Evolutionary conservation across 1,139 yeast genomes (phyloP), one percentile per base, ranked within the genome.

Genomic region (Pichia sp.): DNA sequence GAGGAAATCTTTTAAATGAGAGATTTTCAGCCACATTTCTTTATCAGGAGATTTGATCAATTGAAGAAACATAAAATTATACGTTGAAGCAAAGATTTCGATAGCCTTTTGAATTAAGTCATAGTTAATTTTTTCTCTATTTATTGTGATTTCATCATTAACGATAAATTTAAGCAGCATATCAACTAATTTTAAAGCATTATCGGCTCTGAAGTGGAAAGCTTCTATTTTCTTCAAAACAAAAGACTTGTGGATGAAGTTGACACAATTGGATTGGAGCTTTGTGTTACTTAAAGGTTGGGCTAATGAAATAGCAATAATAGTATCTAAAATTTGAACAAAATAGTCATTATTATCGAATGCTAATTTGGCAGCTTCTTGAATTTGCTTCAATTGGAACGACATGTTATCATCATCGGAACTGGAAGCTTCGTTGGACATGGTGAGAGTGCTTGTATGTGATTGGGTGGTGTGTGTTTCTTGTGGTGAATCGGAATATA

Each of bases 1-100:
- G 33, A 75, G 56, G 11, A 67, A 65, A 45, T 68, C 71, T 57
- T 75, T 76, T 46, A 78, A 63, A 37, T 70, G 71, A 24, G 70
- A 65, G 39, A 78, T 55, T 49, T 72, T 72, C 37, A 60, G 34
- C 64, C 63, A 61, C 32, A 46, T 32, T 28, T 43, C 34, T 32
- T 50, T 51, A 38, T 56, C 50, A 4, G 65, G 63, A 11, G 38
- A 36, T 5, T 52, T 44, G 4, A 57, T 52, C 47, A 60, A 39
- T 22, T 55, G 46, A 17, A 45, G 28, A 42, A 61, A 59, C n/a
- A 58, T 44, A 12, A 60, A 45, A 21, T 53, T 58, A 48, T 61
- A 62, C 10, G 48, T 38, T 10, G 60, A 48, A 24, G 54, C 52
- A 17, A 61, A 45, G 1, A 62, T 56, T 21, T 60, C 62, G 14